Evolutionary conservation across 2,329 filamentous ascomycete genomes (phyloP), one percentile per base, ranked within the genome.

Genomic region (Lanzia echinophila): DNA sequence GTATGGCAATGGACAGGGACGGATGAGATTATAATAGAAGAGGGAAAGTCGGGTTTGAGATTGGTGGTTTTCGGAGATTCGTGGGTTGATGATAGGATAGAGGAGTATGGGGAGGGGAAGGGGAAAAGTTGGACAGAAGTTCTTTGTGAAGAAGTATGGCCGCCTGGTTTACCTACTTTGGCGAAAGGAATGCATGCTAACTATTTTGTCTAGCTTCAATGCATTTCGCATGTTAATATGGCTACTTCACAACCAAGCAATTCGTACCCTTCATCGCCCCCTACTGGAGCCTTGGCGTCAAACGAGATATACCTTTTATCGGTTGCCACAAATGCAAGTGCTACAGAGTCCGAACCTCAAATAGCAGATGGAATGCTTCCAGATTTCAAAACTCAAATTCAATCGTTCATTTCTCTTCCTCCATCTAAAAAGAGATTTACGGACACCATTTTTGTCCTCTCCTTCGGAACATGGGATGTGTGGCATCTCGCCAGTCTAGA

Each of bases 391-490:
- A 47, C 58, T 2, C 65, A 68, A 56, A 55, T 68, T 24, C 47
- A 63, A 47, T 47, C 60, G 8, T 68, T 60, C 47, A 54, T 66
- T 36, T 45, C 58, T 6, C 55, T 65, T 0, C 60, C 62, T 12
- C 39, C 51, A 20, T 56, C 61, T 3, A 49, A 20, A 10, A 22
- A 31, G 0, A 47, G 47, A 24, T 50, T 60, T 2, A 48, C 17
- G 11, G 58, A 62, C 39, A 68, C 60, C 1, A 55, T 67, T 12
- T 68, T 67, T 41, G 48, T 66, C 13, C 7, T 68, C 1, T 66
- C 64, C 8, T 60, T 67, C 17, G 66, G 66, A n/a, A 62, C 66
- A 19, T 68, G 66, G 66, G 66, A 68, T 39, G 57, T 68, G 17
- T 67, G 66, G 33, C 55, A 64, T 20, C 64, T 63, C 32, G 59